Base-by-base conservation (phyloP, 2,329 filamentous ascomycete species). In the Camillea tinctor region DNA sequence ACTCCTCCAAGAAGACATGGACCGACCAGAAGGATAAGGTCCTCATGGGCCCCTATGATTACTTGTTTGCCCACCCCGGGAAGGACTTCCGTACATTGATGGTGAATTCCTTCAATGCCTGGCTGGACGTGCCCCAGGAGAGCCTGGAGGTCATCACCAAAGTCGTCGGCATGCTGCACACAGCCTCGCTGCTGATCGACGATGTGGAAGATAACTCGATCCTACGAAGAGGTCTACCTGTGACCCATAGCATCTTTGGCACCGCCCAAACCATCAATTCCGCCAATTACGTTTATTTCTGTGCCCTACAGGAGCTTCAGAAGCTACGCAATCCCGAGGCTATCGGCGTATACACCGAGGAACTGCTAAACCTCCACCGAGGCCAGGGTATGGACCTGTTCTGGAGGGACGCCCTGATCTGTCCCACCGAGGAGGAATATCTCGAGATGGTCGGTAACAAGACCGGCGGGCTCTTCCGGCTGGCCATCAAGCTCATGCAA, bases 361-460 rank as follows among this genome's bases (percentile, higher is more conserved):
- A 96, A 78, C 82, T 96, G 30, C 77, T 93, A 64, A 93, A 95
- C 73, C 84, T 96, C 54, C 92, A 96, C 75, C 82, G 91, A 26
- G 92, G 92, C 20, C 92, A 96, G 76, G 92, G 92, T 65, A 93
- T 96, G 90, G 93, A 96, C 69, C 83, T 96, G 44, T 95, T 91
- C 79, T 96, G 93, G 92, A 84, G 91, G 59, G 91, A 95, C 76
- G 92, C 88, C 23, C 80, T 95, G 61, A 93, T 89, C 20, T 94
- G 91, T 74, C 92, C 92, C 15, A 90, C 85, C 54, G 92, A 95
- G 76, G 90, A 93, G 66, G 92, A 96, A 76, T 96, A 96, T 76
- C 84, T 96, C n/a, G 90, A 96, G 74, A 96, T 96, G 92, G 92
- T 96, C 11, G 86, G 86, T 68, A 93, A 96, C 78, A 96, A 96